Conservation (phyloP, 208 protist species). For the Leptomonas pyrrhocoris region DNA sequence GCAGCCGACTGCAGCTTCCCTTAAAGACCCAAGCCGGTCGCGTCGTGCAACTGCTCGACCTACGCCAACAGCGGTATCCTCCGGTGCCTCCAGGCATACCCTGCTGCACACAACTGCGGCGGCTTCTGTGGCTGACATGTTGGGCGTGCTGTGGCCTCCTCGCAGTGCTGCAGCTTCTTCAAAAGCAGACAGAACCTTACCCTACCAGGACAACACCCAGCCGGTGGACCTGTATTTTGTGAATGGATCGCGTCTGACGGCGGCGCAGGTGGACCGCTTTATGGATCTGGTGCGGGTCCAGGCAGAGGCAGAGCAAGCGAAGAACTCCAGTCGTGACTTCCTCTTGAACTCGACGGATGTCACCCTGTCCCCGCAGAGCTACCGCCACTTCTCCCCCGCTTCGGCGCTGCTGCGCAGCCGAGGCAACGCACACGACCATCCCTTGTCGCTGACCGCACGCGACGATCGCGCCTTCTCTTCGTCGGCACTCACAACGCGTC, state of each 20-base stretch:
- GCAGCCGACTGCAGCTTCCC: neutral
- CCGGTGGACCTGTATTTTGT: slow-evolving; percentile 52
- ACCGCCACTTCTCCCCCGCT: slow-evolving; percentile 5
- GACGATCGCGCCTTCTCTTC: neutral
- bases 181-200: neutral
- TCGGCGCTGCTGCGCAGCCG: neutral
- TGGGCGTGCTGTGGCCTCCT: slow-evolving; percentile 73
- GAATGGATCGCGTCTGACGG: slow-evolving; percentile 60
- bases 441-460: neutral
- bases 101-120: slow-evolving; percentile 19
- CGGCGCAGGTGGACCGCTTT: slow-evolving; percentile 50
- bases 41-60: neutral
- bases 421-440: slow-evolving; percentile 4
- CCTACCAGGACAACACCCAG: too few relatives aligned
- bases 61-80: neutral
- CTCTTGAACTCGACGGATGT: neutral
- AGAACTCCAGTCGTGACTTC: neutral
- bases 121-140: slow-evolving; percentile 43
- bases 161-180: neutral
- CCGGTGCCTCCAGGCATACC: neutral
- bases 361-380: neutral
- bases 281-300: slow-evolving; percentile 56
- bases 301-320: slow-evolving; percentile 3
- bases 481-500: neutral
- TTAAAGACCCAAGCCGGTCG: neutral